phyloP scores from a whole-genome alignment of 305 asterid genomes.

The Withania somnifera region DNA sequence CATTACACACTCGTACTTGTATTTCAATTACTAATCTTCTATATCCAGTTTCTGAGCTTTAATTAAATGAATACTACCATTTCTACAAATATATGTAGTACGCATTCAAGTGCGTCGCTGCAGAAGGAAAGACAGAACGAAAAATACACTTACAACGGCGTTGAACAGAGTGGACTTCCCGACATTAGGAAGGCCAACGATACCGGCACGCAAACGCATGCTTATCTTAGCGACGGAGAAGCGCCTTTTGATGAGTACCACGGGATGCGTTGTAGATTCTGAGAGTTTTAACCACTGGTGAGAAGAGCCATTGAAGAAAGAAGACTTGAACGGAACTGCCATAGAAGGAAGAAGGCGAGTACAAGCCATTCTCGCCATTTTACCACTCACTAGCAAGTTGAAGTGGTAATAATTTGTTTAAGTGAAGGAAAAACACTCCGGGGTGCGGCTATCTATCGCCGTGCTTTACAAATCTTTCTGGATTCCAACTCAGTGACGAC shows the following conservation, averaged over 20 bases:
- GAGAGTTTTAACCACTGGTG: no score
- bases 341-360: conserved; percentile 54
- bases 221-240: conserved; percentile 57
- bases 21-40: background rate
- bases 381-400: background rate
- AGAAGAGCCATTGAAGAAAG: conserved; percentile 7
- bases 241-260: conserved; percentile 37
- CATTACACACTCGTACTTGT: background rate
- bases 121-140: background rate
- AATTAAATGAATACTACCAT: background rate
- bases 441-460: background rate
- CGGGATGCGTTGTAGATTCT: conserved; percentile 22
- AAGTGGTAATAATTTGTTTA: no score
- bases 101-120: background rate
- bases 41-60: background rate
- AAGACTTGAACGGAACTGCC: conserved; percentile 34
- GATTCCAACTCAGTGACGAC: background rate
- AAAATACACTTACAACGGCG: conserved; percentile 73
- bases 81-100: background rate
- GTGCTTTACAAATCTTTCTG: no score
- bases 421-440: background rate
- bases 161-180: conserved; percentile 96
- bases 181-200: conserved; percentile 96
- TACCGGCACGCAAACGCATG: conserved; percentile 93
- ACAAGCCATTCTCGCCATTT: conserved; percentile 64